These are phyloP conservation scores for Ophiocordyceps sinensis DNA, from an alignment of 2,329 filamentous ascomycete genomes.

Conservation along the genomic window DNA sequence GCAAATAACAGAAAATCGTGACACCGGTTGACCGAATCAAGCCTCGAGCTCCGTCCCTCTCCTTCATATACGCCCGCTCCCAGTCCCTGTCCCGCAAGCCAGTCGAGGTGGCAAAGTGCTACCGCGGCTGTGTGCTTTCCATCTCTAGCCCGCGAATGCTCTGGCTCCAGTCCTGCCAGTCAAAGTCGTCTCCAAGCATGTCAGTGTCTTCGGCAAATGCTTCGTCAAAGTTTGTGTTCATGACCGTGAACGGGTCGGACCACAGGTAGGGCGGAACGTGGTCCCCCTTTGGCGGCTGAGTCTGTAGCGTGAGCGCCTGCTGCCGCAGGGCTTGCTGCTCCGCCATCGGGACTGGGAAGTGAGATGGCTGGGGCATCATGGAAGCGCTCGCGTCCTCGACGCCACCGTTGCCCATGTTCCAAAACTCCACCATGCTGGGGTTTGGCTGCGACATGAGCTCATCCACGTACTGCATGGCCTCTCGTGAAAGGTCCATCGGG, in stretches of 20 bases:
- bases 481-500: constrained; percentile 13
- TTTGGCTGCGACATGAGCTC: constrained; percentile 21
- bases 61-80: too few species aligned
- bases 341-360: constrained; percentile 3
- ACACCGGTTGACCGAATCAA: too few species aligned
- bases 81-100: too few species aligned
- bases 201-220: constrained; percentile 18
- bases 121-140: constrained; percentile 10
- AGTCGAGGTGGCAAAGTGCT: background rate
- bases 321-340: constrained; percentile 7
- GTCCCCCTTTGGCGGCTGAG: constrained; percentile 16
- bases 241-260: constrained; percentile 17
- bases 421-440: constrained; percentile 21
- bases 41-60: too few species aligned
- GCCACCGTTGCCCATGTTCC: constrained; percentile 5
- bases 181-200: constrained; percentile 27
- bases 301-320: constrained; percentile 7
- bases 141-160: constrained; percentile 24
- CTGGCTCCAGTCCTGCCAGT: constrained; percentile 35
- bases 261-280: constrained; percentile 27
- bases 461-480: constrained; percentile 20
- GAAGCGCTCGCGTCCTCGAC: background rate
- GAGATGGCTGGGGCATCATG: background rate
- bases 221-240: constrained; percentile 14
- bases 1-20: too few species aligned